Conservation (phyloP, 2,329 filamentous ascomycete genomes). For the Cercospora canescens region DNA sequence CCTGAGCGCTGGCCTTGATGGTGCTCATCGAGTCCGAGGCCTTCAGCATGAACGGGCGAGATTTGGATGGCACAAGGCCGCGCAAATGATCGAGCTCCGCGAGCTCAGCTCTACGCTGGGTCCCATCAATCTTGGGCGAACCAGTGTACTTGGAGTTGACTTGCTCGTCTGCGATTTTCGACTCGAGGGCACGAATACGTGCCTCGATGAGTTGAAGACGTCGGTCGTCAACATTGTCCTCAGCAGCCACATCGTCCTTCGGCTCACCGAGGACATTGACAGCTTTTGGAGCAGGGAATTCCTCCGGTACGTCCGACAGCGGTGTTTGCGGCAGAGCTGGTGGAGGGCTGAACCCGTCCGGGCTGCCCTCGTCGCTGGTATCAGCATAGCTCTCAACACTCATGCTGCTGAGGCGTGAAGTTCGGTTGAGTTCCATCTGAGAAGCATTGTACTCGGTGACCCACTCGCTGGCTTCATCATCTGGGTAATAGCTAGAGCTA, state of each 20-base stretch:
- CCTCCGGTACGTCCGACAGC: not conserved
- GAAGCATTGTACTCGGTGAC: constrained; percentile 15
- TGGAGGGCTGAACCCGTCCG: constrained; percentile 11
- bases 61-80: constrained; percentile 6
- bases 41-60: constrained; percentile 8
- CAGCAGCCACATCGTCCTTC: not conserved
- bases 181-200: constrained; percentile 1
- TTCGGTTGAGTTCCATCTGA: constrained; percentile 5
- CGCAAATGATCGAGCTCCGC: constrained; percentile 13
- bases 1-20: constrained; percentile 1
- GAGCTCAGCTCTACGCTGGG: constrained; percentile 15
- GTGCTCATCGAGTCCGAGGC: constrained; percentile 8
- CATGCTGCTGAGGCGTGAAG: constrained; percentile 4
- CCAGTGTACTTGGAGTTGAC: not conserved
- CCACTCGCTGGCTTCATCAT: constrained; percentile 15
- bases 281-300: not conserved
- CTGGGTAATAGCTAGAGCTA: constrained; percentile 20
- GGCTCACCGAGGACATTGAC: not conserved
- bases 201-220: constrained; percentile 1
- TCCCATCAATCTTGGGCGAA: constrained; percentile 3
- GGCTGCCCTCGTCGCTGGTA: constrained; percentile 24
- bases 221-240: not conserved
- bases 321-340: not conserved
- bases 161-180: constrained; percentile 15
- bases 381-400: constrained; percentile 28